Percentiles rank a stretch among this genome's conserved stretches.
Evolutionary conservation across 148 eudicot genomes (phyloP).

Genomic region (Cornus kousa): DNA sequence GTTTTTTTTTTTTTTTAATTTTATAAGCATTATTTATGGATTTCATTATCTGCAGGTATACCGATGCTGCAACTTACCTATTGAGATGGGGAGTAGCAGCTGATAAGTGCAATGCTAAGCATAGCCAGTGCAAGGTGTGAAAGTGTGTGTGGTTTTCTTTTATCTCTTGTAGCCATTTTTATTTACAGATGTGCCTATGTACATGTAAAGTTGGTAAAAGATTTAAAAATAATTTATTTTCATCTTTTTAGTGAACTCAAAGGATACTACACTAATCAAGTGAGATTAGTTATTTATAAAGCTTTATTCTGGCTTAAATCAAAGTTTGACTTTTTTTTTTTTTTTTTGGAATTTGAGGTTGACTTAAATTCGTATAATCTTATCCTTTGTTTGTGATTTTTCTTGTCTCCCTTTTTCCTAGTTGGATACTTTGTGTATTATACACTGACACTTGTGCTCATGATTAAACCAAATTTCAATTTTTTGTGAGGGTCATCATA

Average conservation of each 20-base stretch:
- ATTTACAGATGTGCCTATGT: not conserved
- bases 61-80: slow-evolving; percentile 72
- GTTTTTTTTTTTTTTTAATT: no score
- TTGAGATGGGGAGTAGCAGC: slow-evolving; percentile 78
- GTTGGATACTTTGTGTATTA: not conserved
- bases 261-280: no score
- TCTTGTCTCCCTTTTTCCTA: no score
- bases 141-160: not conserved
- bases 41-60: slow-evolving; percentile 36
- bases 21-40: no score
- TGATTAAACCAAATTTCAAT: not conserved
- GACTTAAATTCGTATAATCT: not conserved
- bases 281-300: no score
- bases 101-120: slow-evolving; percentile 74
- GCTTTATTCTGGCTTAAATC: no score
- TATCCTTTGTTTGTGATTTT: not conserved
- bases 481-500: not conserved
- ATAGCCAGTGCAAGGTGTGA: slow-evolving; percentile 86
- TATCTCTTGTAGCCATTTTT: not conserved
- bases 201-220: no score
- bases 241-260: no score
- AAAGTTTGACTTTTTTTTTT: no score
- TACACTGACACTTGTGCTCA: not conserved
- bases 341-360: no score
- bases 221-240: no score